Evolutionary conservation across 495 filamentous ascomycete species (phyloP).

Genomic region (Neurospora intermedia): DNA sequence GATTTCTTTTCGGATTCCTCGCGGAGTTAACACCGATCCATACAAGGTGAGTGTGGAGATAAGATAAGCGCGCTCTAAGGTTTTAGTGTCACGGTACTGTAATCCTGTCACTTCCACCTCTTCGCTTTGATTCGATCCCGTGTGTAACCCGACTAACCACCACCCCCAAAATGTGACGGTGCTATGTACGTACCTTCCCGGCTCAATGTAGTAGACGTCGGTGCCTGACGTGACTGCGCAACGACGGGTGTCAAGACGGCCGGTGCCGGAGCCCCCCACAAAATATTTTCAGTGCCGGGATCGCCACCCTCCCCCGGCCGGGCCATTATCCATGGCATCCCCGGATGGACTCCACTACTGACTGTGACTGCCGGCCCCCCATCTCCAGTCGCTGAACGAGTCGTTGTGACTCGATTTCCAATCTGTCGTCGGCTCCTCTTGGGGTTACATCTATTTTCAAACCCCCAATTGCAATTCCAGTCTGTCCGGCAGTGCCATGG

Average conservation of each 20-base stretch:
- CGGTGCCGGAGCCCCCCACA: neutral
- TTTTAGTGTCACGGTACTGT: neutral
- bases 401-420: neutral
- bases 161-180: neutral
- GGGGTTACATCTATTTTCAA: neutral
- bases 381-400: neutral
- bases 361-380: neutral
- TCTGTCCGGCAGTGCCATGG: conserved; percentile 1
- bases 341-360: neutral
- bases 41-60: neutral
- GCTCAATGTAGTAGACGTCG: neutral
- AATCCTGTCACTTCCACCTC: neutral
- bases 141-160: neutral
- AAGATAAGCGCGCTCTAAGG: neutral
- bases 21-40: neutral
- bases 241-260: neutral
- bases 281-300: neutral
- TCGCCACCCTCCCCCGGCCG: neutral
- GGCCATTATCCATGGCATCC: neutral
- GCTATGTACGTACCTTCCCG: neutral
- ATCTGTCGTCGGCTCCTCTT: neutral
- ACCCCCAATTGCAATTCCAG: neutral
- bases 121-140: neutral
- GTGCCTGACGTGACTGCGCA: neutral
- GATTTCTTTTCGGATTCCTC: neutral